Evolutionary conservation across 2,329 filamentous ascomycete species (phyloP).

Genomic region (Neonectria sp.): DNA sequence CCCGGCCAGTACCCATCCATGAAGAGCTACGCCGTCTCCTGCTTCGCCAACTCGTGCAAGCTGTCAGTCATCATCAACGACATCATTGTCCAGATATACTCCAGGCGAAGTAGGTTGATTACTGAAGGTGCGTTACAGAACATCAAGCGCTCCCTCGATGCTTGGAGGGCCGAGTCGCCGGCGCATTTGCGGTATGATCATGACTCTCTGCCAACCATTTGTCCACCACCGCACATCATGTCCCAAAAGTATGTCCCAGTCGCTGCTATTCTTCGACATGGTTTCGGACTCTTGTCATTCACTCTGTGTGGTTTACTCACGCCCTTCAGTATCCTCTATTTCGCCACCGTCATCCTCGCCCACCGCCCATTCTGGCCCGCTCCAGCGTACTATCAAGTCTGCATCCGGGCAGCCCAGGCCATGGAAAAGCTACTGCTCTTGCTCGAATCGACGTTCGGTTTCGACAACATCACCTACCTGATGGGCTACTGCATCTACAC

Average conservation of each 20-base stretch:
- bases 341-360: not conserved
- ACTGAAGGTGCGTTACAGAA: not conserved
- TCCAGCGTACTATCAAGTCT: not conserved
- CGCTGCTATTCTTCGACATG: not conserved
- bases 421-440: not conserved
- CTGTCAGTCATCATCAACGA: conserved; percentile 5
- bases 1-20: not conserved
- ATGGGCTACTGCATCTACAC: conserved; percentile 1
- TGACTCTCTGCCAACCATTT: not conserved
- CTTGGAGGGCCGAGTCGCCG: not conserved
- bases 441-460: not conserved
- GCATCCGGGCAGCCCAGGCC: not conserved
- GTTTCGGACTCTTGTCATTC: too few species aligned
- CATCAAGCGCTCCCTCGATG: not conserved
- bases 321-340: not conserved
- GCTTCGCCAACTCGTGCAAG: conserved; percentile 5
- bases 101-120: not conserved
- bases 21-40: conserved; percentile 8
- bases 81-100: conserved; percentile 3
- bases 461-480: conserved; percentile 1
- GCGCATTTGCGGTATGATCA: not conserved
- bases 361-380: not conserved
- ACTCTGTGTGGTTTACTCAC: not conserved
- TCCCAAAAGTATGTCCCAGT: not conserved
- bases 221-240: not conserved